Evolutionary conservation across 495 filamentous ascomycete genomes (phyloP), one percentile per base, ranked within the genome.

Genomic region (Podospora fimiseda): DNA sequence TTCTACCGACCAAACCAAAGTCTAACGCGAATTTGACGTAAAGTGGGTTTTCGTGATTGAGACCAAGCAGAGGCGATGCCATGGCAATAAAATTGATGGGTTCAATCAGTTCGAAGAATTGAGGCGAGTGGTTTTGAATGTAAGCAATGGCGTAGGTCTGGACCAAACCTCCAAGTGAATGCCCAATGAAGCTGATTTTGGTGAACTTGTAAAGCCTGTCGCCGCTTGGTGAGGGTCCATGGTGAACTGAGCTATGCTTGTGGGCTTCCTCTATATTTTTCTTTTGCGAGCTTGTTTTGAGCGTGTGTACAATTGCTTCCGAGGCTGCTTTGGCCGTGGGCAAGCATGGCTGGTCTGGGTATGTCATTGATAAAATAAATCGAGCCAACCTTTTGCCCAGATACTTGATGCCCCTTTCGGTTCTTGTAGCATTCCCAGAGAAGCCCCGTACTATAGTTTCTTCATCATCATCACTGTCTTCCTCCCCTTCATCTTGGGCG

Each of bases 1-100:
- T 97, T 23, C 90, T 80, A 11, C 93, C 93, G 24, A 97, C 94
- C 7, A 98, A 79, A 6, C 93, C 94, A 64, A 97, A 90, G 62
- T 98, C 94, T 19, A 98, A 75, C 2, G 94, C 93, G 67, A 97
- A 97, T 53, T 90, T 94, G 60, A 98, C 89, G 68, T 98, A 97
- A 44, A 97, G 71, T 0, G 93, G 93, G 53, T 98, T 98, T 62
- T 98, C 93, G 63, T 98, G 95, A 68, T 91, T 96, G 43, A 98
- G 78, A 0, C 93, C 93, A 3, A 98, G 71, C 55, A 96, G 89
- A 0, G 93, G 93, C 5, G 89, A 84, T 21, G 93, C 92, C 47
- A 98, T 70, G n/a, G 88, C 75, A 52, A 98, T 86, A 60, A 98
- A 98, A 61, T 96, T 97, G 64, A 96, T 76, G 0, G 94, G 93